These are phyloP conservation scores for Metschnikowia anglica DNA, from an alignment of 805 yeast genomes.

Conservation along the genomic window DNA sequence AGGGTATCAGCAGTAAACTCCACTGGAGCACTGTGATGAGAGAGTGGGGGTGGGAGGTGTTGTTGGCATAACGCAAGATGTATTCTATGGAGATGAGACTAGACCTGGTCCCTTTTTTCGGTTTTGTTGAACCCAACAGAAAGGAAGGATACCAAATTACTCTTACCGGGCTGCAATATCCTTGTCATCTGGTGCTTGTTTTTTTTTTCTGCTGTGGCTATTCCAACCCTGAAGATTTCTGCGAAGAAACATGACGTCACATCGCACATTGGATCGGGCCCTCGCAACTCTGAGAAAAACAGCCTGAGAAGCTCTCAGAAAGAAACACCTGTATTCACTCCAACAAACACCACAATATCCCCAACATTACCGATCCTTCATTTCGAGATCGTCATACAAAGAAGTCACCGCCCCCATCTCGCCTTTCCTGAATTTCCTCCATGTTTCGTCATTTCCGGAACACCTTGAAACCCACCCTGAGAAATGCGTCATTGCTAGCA, in stretches of 20 bases:
- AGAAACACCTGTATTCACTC: no score
- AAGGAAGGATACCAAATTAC: neutral
- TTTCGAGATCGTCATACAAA: neutral
- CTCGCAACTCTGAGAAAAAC: no score
- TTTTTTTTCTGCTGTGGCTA: no score
- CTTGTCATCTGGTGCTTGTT: no score
- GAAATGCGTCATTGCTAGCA: slow-evolving; percentile 9
- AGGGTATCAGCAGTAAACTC: slow-evolving; percentile 47
- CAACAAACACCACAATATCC: no score
- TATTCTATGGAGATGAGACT: no score
- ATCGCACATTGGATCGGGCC: no score
- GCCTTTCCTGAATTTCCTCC: neutral
- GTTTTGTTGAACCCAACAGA: neutral
- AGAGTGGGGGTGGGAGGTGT: slow-evolving; percentile 76
- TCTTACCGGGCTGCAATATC: no score
- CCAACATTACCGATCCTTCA: no score
- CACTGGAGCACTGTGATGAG: slow-evolving; percentile 73
- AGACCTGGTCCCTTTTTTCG: neutral
- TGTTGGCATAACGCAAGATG: slow-evolving; percentile 32
- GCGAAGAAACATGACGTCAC: no score
- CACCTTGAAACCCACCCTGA: neutral
- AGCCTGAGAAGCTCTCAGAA: no score
- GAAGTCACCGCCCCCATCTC: neutral
- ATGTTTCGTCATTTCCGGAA: neutral
- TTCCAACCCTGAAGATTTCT: no score